Conservation (phyloP, 371 early-diverging fungal genomes). For the Saksenaea vasiformis region DNA sequence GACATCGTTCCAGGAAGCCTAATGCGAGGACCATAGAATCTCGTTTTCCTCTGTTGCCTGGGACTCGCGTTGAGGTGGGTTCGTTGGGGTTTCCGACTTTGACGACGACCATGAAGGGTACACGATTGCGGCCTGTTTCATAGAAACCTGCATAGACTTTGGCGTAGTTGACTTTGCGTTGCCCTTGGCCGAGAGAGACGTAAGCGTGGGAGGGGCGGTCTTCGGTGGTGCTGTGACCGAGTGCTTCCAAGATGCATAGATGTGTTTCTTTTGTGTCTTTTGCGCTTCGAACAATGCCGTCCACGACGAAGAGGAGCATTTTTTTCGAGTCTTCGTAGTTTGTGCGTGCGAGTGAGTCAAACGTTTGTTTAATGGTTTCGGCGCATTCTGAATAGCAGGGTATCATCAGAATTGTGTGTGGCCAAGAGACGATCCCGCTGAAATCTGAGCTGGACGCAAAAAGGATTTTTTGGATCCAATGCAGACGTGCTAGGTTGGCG, state of each 20-base stretch:
- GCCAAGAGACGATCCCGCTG: constrained; percentile 17
- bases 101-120: constrained; percentile 49
- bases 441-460: constrained; percentile 29
- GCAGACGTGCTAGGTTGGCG: constrained; percentile 39
- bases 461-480: constrained; percentile 33
- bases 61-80: constrained; percentile 11
- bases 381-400: constrained; percentile 48
- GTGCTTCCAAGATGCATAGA: constrained; percentile 33
- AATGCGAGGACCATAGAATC: constrained; percentile 43
- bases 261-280: constrained; percentile 34
- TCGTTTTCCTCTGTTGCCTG: constrained; percentile 52
- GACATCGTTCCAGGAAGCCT: constrained; percentile 49
- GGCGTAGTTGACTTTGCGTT: constrained; percentile 36
- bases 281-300: constrained; percentile 34
- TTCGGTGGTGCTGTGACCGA: constrained; percentile 44
- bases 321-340: constrained; percentile 49
- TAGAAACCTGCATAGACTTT: constrained; percentile 50
- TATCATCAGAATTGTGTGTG: constrained; percentile 41
- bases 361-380: constrained; percentile 43
- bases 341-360: constrained; percentile 48
- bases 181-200: constrained; percentile 36
- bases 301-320: constrained; percentile 55
- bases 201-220: constrained; percentile 41
- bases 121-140: constrained; percentile 48
- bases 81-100: constrained; percentile 41